Conservation (phyloP, 352 stramenopile species). For the Globisporangium paddicum region DNA sequence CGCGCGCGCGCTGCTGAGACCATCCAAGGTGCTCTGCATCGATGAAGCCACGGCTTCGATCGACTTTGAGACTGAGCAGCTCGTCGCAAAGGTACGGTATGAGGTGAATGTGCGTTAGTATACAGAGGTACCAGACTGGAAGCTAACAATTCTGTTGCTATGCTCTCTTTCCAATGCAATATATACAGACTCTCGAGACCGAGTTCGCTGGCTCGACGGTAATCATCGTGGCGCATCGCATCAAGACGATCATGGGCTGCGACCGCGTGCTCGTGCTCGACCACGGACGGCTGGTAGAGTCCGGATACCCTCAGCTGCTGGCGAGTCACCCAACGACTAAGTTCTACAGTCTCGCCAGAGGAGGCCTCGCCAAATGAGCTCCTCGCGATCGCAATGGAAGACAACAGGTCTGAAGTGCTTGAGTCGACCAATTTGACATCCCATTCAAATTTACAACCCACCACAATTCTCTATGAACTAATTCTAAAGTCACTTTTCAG, state of each 20-base stretch:
- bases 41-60: constrained; percentile 90
- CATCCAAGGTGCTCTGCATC: constrained; percentile 92
- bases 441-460: neutral
- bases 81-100: constrained; percentile 56
- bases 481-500: neutral
- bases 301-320: constrained; percentile 33
- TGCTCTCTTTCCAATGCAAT: constrained; percentile 3
- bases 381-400: neutral
- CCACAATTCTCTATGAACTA: neutral
- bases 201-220: constrained; percentile 94
- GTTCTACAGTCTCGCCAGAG: constrained; percentile 39
- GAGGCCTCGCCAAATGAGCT: neutral
- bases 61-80: constrained; percentile 84
- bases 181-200: constrained; percentile 74
- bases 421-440: neutral
- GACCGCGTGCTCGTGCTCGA: constrained; percentile 82
- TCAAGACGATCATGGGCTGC: constrained; percentile 95
- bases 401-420: neutral
- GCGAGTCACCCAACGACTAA: constrained; percentile 26
- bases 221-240: constrained; percentile 96
- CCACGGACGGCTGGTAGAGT: constrained; percentile 46
- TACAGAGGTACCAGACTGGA: neutral
- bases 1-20: constrained; percentile 74
- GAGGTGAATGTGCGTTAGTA: too few species aligned
- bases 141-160: neutral